Conservation (phyloP, 208 protist species). For the Leishmania aethiopica region DNA sequence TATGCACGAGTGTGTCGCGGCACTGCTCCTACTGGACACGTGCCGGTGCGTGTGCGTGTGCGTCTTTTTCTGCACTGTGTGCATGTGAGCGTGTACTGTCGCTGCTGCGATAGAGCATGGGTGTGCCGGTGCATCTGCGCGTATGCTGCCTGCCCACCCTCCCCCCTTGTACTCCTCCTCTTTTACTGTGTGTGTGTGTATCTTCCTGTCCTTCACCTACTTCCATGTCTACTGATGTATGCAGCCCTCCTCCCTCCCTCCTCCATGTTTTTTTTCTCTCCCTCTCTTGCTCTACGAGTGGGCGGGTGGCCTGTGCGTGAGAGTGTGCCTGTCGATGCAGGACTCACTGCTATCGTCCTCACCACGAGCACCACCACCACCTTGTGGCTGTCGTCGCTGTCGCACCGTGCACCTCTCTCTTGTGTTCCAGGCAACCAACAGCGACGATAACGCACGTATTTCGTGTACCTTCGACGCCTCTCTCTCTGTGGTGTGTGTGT, state of each 20-base stretch:
- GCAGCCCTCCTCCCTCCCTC: not conserved
- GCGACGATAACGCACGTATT: not conserved
- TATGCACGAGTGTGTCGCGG: too few relatives aligned
- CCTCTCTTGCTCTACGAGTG: not conserved
- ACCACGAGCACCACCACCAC: not conserved
- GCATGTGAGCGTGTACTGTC: not conserved
- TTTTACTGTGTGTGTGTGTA: not conserved
- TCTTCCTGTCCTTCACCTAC: not conserved
- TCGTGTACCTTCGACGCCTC: not conserved
- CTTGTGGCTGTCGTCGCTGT: not conserved
- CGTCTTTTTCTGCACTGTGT: not conserved
- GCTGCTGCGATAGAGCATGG: not conserved
- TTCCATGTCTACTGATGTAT: conserved; percentile 7
- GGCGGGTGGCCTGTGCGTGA: not conserved
- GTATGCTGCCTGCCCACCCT: not conserved
- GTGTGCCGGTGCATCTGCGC: not conserved
- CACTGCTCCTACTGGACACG: not conserved
- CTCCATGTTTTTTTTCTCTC: not conserved
- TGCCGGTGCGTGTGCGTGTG: conserved; percentile 5
- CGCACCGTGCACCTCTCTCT: not conserved
- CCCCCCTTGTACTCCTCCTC: not conserved
- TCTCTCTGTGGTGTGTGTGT: not conserved
- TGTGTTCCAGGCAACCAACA: not conserved
- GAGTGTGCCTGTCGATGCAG: not conserved
- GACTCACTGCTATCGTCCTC: not conserved